Percentiles rank a stretch among this genome's conserved stretches.
Evolutionary conservation across 495 filamentous ascomycete genomes (phyloP).

Genomic region (Podospora sp.): DNA sequence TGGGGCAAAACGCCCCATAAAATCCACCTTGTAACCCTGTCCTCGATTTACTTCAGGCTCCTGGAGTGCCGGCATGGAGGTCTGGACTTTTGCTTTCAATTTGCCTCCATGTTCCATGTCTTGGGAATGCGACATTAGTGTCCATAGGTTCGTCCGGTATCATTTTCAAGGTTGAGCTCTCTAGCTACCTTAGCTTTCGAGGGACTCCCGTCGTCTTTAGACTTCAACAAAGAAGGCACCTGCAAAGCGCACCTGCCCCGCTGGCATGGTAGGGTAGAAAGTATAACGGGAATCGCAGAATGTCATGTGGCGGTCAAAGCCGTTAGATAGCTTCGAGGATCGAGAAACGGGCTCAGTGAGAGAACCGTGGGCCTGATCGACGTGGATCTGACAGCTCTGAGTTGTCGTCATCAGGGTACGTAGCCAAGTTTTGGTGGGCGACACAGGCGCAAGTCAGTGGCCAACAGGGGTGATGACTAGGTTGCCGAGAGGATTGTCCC

Average conservation of each 20-base stretch:
- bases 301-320: no score
- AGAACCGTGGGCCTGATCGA: not conserved
- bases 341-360: no score
- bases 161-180: no score
- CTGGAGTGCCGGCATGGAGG: not conserved
- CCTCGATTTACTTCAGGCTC: not conserved
- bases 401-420: not conserved
- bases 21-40: conserved; percentile 4
- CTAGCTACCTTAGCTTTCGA: no score
- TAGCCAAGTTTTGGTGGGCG: not conserved
- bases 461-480: not conserved
- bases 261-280: no score
- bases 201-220: no score
- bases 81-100: not conserved
- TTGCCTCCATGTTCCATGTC: not conserved
- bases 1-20: conserved; percentile 6
- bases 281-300: no score
- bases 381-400: not conserved
- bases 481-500: not conserved
- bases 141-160: not conserved
- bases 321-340: no score
- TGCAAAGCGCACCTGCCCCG: no score
- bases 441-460: not conserved
- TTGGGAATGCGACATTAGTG: not conserved
- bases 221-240: no score